Evolutionary conservation across 2,329 filamentous ascomycete species (phyloP).

Genomic region (Nemania sp.): DNA sequence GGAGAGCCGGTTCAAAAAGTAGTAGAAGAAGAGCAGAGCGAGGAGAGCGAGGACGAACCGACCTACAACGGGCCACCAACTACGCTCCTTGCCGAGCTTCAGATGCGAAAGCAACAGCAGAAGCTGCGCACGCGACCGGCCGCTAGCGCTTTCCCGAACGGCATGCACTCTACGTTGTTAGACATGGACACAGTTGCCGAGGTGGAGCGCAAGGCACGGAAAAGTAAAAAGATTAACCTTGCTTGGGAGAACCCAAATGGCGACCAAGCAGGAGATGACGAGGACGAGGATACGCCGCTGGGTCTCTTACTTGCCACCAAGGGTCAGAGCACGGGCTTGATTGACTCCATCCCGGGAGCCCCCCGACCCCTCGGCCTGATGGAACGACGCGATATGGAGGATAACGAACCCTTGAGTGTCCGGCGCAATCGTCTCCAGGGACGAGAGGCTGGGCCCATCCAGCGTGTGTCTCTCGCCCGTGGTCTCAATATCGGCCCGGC

Average conservation of each 20-base stretch:
- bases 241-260: slow-evolving; percentile 73
- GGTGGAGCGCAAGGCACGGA: slow-evolving; percentile 75
- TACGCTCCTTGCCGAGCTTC: slow-evolving; percentile 88
- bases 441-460: slow-evolving; percentile 50
- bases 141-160: slow-evolving; percentile 65
- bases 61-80: slow-evolving; percentile 75
- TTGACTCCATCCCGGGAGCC: slow-evolving; percentile 56
- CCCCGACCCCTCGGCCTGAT: slow-evolving; percentile 74
- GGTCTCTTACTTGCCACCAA: slow-evolving; percentile 75
- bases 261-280: slow-evolving; percentile 33
- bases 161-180: slow-evolving; percentile 88
- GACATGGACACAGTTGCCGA: slow-evolving; percentile 91
- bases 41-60: slow-evolving; percentile 47
- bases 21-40: slow-evolving; percentile 49
- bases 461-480: slow-evolving; percentile 48
- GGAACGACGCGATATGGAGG: slow-evolving; percentile 83
- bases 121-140: slow-evolving; percentile 76
- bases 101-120: slow-evolving; percentile 87
- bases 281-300: slow-evolving; percentile 73
- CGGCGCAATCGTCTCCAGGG: slow-evolving; percentile 77
- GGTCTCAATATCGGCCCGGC: slow-evolving; percentile 39
- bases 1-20: slow-evolving; percentile 43
- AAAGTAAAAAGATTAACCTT: slow-evolving; percentile 77
- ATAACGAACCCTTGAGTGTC: slow-evolving; percentile 84
- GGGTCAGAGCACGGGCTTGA: slow-evolving; percentile 54